Base-by-base conservation (phyloP, 2,329 filamentous ascomycete species). In the Cytospora leucostoma region DNA sequence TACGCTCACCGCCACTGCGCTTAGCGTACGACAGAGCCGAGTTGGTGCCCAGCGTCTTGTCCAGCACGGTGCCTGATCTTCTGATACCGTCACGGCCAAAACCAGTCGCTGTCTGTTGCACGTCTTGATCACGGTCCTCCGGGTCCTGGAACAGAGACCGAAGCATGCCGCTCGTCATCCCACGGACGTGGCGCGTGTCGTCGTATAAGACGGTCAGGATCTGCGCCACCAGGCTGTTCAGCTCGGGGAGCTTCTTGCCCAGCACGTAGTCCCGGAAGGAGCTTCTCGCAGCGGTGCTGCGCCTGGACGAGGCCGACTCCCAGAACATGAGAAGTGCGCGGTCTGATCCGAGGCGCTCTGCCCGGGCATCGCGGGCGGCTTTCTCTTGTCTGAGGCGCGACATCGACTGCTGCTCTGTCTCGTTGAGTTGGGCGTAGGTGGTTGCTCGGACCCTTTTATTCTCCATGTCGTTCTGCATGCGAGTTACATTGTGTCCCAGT, bases 1-100 rank as follows among this genome's bases (percentile, higher is more conserved):
- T 75, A n/a, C 74, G 71, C 67, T 75, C 73, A 59, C 73, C 73
- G 33, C 72, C 70, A 65, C 71, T 74, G n/a, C 70, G 70, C 67
- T 75, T 75, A 17, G 70, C 68, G 58, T 74, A 74, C 4, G 68
- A 69, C 10, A 74, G 66, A 57, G 19, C 72, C 64, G 58, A 65
- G 44, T 38, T 38, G 19, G 51, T 17, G 13, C 34, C 65, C 5
- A 72, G 67, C 7, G 70, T 68, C 12, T 62, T 65, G 59, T 73
- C 69, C n/a, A 74, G 67, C 44, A 70, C 59, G 12, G 5, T 38
- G 34, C 19, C 50, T 37, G 13, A 15, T n/a, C 19, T n/a, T 61
- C 40, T 47, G 17, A 19, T n/a, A 47, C n/a, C n/a, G 19, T 19
- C 17, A 19, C 7, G 17, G 19, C n/a, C 40, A 47, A 19, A 3